Evolutionary conservation across 805 yeast species (phyloP), one percentile per base, ranked within the genome.

Genomic region (Candida silvatica): DNA sequence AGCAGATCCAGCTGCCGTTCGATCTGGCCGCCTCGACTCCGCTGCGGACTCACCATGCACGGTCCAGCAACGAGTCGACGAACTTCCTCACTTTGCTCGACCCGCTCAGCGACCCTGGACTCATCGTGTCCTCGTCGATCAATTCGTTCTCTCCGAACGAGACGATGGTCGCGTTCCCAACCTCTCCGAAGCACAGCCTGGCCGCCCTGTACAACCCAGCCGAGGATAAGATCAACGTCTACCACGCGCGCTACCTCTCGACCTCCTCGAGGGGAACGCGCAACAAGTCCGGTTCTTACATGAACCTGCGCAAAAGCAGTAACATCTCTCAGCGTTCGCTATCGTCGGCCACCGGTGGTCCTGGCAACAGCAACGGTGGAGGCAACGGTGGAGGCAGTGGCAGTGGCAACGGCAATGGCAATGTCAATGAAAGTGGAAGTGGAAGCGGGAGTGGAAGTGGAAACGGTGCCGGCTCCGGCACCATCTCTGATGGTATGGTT

Each of bases 31-130:
- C 38, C 31, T 22, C 32, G 8, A 16, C 20, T 17, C 15, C 41
- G 24, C 8, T 39, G 7, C 22, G 31, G 14, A 16, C 17, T 8
- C 9, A 28, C 29, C 32, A 16, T 28, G 19, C 14, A 32, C 24
- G 16, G 17, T n/a, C 27, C 6, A 9, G 17, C 20, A 12, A 31
- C 12, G 24, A 35, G 2, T 36, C 42, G 17, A 17, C 51, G 28
- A 57, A 56, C 22, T 80, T 83, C 44, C 62, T 85, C 35, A 76
- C 94, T 0, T 51, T 86, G 39, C 66, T 77, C 1, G 94, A 84
- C 50, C 90, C 95, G 1, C 59, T 80, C 40, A 71, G 74, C 2
- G 92, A 84, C 4, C 66, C 83, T 37, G 86, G 94, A 2, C 61
- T 74, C 4, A 70, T 86, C 4, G 74, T 77, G 1, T 76, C 90